Percentiles rank a stretch among this genome's conserved stretches.
Conservation (phyloP, 495 filamentous ascomycete species). For the Neurospora sp. region DNA sequence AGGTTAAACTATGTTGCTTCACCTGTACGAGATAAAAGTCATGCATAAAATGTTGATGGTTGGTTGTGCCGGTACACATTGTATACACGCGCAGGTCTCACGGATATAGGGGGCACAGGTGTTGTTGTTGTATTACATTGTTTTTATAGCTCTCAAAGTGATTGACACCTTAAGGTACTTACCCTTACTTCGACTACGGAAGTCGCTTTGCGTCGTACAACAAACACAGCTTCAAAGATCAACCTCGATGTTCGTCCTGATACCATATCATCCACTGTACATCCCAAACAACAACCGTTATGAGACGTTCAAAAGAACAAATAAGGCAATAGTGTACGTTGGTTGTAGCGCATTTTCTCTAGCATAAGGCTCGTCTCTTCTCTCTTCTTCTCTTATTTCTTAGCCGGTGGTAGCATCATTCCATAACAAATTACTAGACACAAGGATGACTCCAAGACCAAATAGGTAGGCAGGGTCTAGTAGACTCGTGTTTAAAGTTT, state of each 20-base stretch:
- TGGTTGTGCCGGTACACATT: neutral
- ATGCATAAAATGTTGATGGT: neutral
- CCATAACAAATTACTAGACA: slow-evolving; percentile 13
- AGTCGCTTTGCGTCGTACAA: neutral
- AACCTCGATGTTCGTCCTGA: neutral
- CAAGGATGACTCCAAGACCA: neutral
- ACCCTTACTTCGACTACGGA: neutral
- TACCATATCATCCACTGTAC: neutral
- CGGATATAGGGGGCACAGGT: no score
- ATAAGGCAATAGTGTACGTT: neutral
- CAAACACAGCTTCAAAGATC: neutral
- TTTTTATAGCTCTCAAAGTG: no score
- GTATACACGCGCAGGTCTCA: neutral
- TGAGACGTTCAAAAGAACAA: neutral
- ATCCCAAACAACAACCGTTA: neutral
- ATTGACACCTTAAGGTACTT: neutral
- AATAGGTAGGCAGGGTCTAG: no score
- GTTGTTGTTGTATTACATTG: no score
- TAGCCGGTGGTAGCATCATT: neutral
- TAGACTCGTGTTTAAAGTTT: neutral
- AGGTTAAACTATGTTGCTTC: neutral
- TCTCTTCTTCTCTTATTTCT: neutral
- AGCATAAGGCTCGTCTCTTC: neutral
- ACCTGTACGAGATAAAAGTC: neutral
- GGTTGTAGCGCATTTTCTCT: neutral